Conservation (phyloP, 768 basidiomycete species). For the Auricularia heimuer region DNA sequence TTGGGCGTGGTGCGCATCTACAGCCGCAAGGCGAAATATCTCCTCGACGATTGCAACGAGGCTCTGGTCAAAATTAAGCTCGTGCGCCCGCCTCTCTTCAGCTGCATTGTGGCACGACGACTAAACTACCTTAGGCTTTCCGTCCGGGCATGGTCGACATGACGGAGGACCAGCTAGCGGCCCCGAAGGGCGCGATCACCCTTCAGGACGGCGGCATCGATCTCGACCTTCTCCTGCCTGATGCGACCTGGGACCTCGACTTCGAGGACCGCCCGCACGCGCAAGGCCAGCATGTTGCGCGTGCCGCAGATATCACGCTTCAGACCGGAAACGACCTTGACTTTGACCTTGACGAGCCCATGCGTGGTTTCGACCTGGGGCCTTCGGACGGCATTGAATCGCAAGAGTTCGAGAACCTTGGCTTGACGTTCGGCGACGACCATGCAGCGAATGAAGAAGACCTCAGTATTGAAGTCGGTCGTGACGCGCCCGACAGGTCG, state of each 20-base stretch:
- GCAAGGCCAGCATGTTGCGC: slow-evolving; percentile 73
- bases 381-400: slow-evolving; percentile 79
- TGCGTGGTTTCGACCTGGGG: slow-evolving; percentile 69
- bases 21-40: slow-evolving; percentile 93
- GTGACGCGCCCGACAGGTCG: slow-evolving; percentile 51
- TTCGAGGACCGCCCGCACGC: slow-evolving; percentile 58
- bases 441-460: slow-evolving; percentile 24
- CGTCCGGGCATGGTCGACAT: slow-evolving; percentile 92
- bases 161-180: slow-evolving; percentile 86
- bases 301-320: slow-evolving; percentile 82
- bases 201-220: slow-evolving; percentile 53
- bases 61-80: slow-evolving; percentile 92
- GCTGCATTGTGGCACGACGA: background rate
- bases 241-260: slow-evolving; percentile 77
- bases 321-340: slow-evolving; percentile 61
- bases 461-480: slow-evolving; percentile 66
- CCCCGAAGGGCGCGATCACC: slow-evolving; percentile 82
- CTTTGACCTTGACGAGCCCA: slow-evolving; percentile 46
- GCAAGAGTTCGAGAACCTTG: slow-evolving; percentile 70
- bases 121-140: slow-evolving; percentile 53
- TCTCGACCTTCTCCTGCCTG: slow-evolving; percentile 69
- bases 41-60: slow-evolving; percentile 96
- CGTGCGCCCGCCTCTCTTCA: slow-evolving; percentile 32
- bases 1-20: slow-evolving; percentile 97
- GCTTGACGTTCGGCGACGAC: slow-evolving; percentile 54